Evolutionary conservation across 768 basidiomycete genomes (phyloP), one percentile per base, ranked within the genome.

Genomic region (Phylloporus rhodoxanthus): DNA sequence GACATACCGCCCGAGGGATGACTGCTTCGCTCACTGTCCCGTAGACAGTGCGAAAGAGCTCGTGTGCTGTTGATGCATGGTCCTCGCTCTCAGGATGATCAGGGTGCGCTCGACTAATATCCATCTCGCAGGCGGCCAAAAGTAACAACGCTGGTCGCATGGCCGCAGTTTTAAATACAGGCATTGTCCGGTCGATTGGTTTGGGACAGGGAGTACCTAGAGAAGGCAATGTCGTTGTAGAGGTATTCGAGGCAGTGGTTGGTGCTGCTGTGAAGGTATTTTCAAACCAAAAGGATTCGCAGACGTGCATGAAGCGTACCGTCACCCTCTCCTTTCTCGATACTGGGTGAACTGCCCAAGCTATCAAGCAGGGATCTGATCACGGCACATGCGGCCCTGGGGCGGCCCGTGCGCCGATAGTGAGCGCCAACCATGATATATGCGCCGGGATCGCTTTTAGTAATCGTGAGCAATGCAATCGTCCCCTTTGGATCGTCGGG

Each of bases 331-430:
- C n/a, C 50, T 46, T 62, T 59, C 23, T 64, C 53, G 48, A 37
- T 29, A 36, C 38, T 40, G 32, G 54, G 44, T 4, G 32, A 30
- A 20, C 5, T 38, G 30, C 53, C 50, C 26, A 61, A 28, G 32
- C 2, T 55, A 9, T 56, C 48, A 20, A 67, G 55, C 11, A 67
- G 48, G 4, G 63, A 63, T 53, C 55, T 57, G 30, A 67, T 59
- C 8, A 67, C 57, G 39, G 59, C 45, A 37, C 65, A 48, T 11
- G 65, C 65, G 44, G 65, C 65, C 46, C 54, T 56, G 47, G 65
- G 50, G 28, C 65, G 67, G 45, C 63, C 65, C 40, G 65, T 67
- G 33, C 67, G 63, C 51, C 65, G 61, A 53, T 67, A 67, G 56
- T 65, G 67, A 26, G 67, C 65, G 10, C 58, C 56, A 21, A 67